A percentile compares a stretch with the other conserved stretches of the same genome.
Evolutionary conservation across 108 stramenopile species (phyloP).

Genomic region (Bacterosira constricta): DNA sequence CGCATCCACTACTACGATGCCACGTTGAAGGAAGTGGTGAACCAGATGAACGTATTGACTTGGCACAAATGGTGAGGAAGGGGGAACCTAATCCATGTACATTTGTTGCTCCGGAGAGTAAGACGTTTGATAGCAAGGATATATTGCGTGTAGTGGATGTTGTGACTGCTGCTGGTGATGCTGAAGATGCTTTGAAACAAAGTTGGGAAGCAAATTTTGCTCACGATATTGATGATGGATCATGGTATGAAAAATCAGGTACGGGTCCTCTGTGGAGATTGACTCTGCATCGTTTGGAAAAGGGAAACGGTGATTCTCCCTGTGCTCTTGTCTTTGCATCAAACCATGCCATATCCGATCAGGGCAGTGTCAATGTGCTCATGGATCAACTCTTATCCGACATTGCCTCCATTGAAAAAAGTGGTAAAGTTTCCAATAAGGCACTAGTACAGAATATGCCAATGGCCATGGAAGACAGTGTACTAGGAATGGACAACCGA

Average conservation of each 20-base stretch:
- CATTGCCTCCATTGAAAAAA: slow-evolving; percentile 57
- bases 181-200: slow-evolving; percentile 42
- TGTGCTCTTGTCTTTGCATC: slow-evolving; percentile 79
- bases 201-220: slow-evolving; percentile 70
- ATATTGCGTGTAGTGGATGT: slow-evolving; percentile 65
- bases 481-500: slow-evolving; percentile 57
- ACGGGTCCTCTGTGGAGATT: slow-evolving; percentile 76
- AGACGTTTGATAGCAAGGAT: slow-evolving; percentile 46
- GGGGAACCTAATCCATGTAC: slow-evolving; percentile 81
- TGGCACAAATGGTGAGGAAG: slow-evolving; percentile 85
- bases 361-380: slow-evolving; percentile 73
- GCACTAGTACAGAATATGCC: slow-evolving; percentile 60
- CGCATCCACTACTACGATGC: slow-evolving; percentile 72
- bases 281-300: slow-evolving; percentile 59
- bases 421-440: slow-evolving; percentile 26
- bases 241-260: slow-evolving; percentile 56
- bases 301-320: slow-evolving; percentile 13
- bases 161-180: background rate
- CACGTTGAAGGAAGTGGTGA: slow-evolving; percentile 77
- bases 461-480: slow-evolving; percentile 76
- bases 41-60: slow-evolving; percentile 78
- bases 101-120: slow-evolving; percentile 53
- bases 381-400: slow-evolving; percentile 71
- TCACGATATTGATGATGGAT: slow-evolving; percentile 74
- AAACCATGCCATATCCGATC: slow-evolving; percentile 90